A percentile compares a stretch with the other conserved stretches of the same genome.
These are phyloP conservation scores for Candida sp. DNA, from an alignment of 1,139 yeast genomes.

Conservation along the genomic window DNA sequence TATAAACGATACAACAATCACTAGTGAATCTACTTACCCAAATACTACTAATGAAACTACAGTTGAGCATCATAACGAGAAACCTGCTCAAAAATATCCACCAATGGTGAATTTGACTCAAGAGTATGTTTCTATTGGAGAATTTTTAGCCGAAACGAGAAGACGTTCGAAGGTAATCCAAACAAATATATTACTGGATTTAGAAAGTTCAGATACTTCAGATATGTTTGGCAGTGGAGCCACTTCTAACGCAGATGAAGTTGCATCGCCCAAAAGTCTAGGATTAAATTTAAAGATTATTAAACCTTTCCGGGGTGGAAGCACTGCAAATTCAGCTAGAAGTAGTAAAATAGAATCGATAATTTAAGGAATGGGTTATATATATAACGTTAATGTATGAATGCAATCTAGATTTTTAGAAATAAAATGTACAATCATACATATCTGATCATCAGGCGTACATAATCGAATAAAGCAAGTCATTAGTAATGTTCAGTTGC, in stretches of 20 bases:
- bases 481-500: no score
- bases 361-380: neutral
- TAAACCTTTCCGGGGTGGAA: conserved; percentile 65
- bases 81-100: neutral
- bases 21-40: neutral
- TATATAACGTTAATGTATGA: neutral
- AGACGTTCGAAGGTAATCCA: conserved; percentile 5
- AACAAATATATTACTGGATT: neutral
- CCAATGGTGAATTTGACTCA: conserved; percentile 7
- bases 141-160: conserved; percentile 9
- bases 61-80: neutral
- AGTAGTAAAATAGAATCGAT: neutral
- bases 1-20: neutral
- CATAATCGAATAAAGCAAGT: no score
- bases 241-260: neutral
- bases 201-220: conserved; percentile 9
- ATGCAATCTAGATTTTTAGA: neutral
- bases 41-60: neutral
- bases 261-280: conserved; percentile 22
- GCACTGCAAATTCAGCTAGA: neutral
- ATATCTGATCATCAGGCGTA: no score
- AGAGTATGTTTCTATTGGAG: conserved; percentile 9
- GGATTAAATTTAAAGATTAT: conserved; percentile 60
- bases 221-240: conserved; percentile 6
- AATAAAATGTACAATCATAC: no score